Base-by-base conservation (phyloP, 1,284 basidiomycete genomes). In the Leccinum huronense region DNA sequence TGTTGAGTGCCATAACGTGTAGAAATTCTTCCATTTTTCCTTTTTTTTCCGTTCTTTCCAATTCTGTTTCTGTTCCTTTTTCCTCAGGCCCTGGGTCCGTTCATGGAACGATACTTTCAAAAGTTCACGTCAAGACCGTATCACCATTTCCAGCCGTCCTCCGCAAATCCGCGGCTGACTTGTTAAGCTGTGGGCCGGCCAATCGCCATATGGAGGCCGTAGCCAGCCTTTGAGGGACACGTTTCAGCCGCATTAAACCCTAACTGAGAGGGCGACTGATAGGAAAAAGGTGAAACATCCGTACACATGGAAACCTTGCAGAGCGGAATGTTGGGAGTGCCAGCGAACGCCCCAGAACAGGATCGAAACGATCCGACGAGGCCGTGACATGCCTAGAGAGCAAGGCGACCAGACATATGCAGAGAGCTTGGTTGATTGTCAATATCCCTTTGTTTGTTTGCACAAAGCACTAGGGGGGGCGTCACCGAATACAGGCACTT, bases 171-270 rank as follows among this genome's bases (percentile, higher is more conserved):
- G 64, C 65, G 62, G 65, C 53, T 33, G 58, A 55, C 23, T 34
- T 27, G 19, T 54, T 57, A 57, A 48, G 36, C 9, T 57, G 57
- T 64, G 19, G n/a, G 59, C 64, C 68, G 57, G 48, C 55, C 66
- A 70, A 70, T 69, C 63, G 54, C 65, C 58, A 55, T 61, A 30
- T 9, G 36, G 13, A 51, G 19, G 23, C 54, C 31, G 54, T 55
- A 45, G 30, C 53, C 63, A 62, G 33, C 63, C 48, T 40, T 48
- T 59, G 63, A 66, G 33, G 16, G 63, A 72, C 66, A 65, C 64
- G 74, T 69, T 75, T 72, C 65, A 69, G 40, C 68, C 72, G 70
- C 70, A 71, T 58, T 67, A 72, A 64, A 55, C 59, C 64, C 71
- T 60, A 64, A 70, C 61, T 19, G 59, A 62, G 36, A 61, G 59